Percentiles rank a stretch among this genome's conserved stretches.
Conservation (phyloP, 495 filamentous ascomycete species). For the Sordaria brevicollis region DNA sequence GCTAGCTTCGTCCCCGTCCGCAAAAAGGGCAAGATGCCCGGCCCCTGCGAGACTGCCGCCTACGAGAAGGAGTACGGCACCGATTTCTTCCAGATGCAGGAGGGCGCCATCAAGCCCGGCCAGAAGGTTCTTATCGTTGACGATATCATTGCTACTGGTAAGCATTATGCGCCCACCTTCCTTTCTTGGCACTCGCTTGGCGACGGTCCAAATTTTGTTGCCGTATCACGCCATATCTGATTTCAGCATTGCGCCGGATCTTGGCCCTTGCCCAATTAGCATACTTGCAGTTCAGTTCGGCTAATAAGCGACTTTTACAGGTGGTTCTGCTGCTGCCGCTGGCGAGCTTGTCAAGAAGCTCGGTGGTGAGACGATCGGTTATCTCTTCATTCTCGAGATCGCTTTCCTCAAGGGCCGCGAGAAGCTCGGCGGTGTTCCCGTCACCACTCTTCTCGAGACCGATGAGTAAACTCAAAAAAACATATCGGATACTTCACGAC, state of each 20-base stretch:
- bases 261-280: background rate
- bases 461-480: constrained; percentile 11
- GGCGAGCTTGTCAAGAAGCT: constrained; percentile 76
- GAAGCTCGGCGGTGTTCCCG: constrained; percentile 70
- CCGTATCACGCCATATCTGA: background rate
- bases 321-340: constrained; percentile 83
- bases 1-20: constrained; percentile 90
- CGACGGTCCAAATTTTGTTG: background rate
- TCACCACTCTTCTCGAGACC: constrained; percentile 69
- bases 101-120: constrained; percentile 69
- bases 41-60: constrained; percentile 66
- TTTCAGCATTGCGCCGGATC: background rate
- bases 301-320: constrained; percentile 33
- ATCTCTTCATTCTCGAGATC: constrained; percentile 92
- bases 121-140: constrained; percentile 90
- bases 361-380: constrained; percentile 75
- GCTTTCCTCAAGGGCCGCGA: constrained; percentile 87
- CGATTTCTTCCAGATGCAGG: constrained; percentile 95
- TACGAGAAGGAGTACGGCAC: constrained; percentile 96
- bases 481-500: background rate
- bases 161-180: constrained; percentile 19
- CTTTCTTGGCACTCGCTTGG: background rate
- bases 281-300: background rate
- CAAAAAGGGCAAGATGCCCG: constrained; percentile 95
- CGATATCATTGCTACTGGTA: constrained; percentile 97